Percentiles rank a stretch among this genome's conserved stretches.
phyloP scores from a whole-genome alignment of 1,284 basidiomycete species.

The Ganoderma sinense region DNA sequence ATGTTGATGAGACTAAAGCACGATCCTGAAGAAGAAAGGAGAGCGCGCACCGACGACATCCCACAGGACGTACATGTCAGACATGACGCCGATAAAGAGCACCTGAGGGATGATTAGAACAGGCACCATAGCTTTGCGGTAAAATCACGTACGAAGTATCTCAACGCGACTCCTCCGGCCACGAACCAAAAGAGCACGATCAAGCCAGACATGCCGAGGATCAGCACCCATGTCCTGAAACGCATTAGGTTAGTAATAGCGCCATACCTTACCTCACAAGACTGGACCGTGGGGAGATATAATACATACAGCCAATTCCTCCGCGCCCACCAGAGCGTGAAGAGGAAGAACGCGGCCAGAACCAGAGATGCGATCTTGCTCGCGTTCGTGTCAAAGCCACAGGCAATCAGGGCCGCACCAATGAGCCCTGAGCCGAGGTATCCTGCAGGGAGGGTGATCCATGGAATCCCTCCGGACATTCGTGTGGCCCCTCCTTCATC shows the following conservation, averaged over 20 bases:
- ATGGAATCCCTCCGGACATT: constrained; percentile 92
- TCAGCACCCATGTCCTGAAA: constrained; percentile 73
- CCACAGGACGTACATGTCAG: constrained; percentile 87
- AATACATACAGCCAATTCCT: constrained; percentile 77
- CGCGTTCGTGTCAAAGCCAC: constrained; percentile 94
- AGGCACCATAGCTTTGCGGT: constrained; percentile 22
- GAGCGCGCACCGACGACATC: constrained; percentile 74
- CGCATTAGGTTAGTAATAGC: constrained; percentile 1
- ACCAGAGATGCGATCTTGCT: constrained; percentile 90
- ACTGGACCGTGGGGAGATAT: too few species aligned
- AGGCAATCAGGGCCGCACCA: constrained; percentile 89
- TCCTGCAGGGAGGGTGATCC: constrained; percentile 88
- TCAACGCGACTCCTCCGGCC: constrained; percentile 70
- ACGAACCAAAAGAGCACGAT: constrained; percentile 90
- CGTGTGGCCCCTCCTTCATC: constrained; percentile 93
- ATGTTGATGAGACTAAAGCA: not conserved
- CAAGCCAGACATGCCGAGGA: constrained; percentile 78
- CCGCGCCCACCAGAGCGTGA: constrained; percentile 93
- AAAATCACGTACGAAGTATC: constrained; percentile 66
- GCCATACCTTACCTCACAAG: too few species aligned
- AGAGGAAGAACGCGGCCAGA: constrained; percentile 87
- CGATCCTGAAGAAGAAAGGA: not conserved
- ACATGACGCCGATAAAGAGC: constrained; percentile 96
- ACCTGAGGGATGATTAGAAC: constrained; percentile 54
- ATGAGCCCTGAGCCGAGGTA: constrained; percentile 94